Evolutionary conservation across 257 asterid genomes (phyloP), one percentile per base, ranked within the genome.

Genomic region (Dorcoceras hygrometricum): DNA sequence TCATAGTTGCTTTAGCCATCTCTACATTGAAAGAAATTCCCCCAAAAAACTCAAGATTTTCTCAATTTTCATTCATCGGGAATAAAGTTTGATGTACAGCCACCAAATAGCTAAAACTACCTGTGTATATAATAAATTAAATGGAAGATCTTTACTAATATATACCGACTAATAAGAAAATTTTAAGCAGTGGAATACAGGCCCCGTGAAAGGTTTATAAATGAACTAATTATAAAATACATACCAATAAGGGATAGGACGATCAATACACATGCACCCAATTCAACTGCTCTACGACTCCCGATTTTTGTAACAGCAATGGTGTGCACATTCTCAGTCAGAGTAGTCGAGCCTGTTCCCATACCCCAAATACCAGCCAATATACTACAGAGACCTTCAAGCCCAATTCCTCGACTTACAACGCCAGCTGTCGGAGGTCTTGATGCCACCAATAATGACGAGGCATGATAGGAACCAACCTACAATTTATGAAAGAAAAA

Each of bases 271-370:
- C 86, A 76, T 20, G 96, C 98, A 58, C 99, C 99, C 80, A 90
- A 72, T 73, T 87, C 91, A 23, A 94, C 87, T 26, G 95, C 97
- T 82, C 88, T 77, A 8, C 99, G 97, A 71, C 99, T 94, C 69
- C 99, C 99, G 96, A 94, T 84, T 84, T 94, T 94, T 16, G 97
- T 94, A n/a, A 94, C 97, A 36, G 96, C 99, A 72, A 94, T 87
- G 51, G 99, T 90, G 81, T 94, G 98, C 67, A 94, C 96, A 70
- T 94, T 94, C 80, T 94, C 99, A 25, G 99, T 94, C 81, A 94
- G 81, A 75, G 96, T 90, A 36, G 98, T 73, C 32, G 96, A 88
- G 51, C 96, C 98, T 46, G 96, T 85, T 71, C 99, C 98, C 1
- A 87, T 90, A 32, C 99, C 99, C 99, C 99, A 94, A 14, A 94